Percentiles rank a stretch among this genome's conserved stretches.
Evolutionary conservation across 2,329 filamentous ascomycete genomes (phyloP).

Genomic region (Pyricularia sp.): DNA sequence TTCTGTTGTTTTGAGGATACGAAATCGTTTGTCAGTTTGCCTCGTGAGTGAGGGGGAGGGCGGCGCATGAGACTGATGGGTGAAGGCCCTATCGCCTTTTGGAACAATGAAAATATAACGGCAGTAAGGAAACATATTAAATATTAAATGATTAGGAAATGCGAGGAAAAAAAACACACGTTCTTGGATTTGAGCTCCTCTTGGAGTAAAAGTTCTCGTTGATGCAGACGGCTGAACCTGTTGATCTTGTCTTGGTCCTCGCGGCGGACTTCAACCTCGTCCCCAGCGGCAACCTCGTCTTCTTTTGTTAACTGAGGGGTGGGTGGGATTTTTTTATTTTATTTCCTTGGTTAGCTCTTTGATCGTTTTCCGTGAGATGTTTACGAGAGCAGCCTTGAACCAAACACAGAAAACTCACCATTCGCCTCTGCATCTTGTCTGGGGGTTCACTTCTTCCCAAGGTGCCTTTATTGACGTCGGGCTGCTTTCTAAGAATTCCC

Average conservation of each 20-base stretch:
- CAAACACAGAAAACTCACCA: conserved; percentile 33
- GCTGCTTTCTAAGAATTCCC: neutral
- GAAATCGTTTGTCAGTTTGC: neutral
- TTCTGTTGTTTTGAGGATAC: conserved; percentile 50
- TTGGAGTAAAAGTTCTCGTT: conserved; percentile 68
- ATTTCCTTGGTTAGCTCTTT: neutral
- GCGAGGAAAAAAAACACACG: conserved; percentile 31
- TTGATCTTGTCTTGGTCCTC: conserved; percentile 99
- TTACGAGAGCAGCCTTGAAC: accelerated
- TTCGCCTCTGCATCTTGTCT: conserved; percentile 43
- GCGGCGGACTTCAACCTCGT: conserved; percentile 87
- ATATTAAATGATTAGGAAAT: neutral
- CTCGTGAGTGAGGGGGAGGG: too few relatives aligned
- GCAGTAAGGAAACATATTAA: neutral
- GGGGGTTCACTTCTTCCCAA: neutral
- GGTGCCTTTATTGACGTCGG: neutral
- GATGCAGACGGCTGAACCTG: conserved; percentile 88
- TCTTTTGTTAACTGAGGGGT: conserved; percentile 73
- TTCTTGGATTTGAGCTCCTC: conserved; percentile 73
- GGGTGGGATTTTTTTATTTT: conserved; percentile 6
- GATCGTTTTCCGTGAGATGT: neutral
- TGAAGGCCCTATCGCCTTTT: too few relatives aligned
- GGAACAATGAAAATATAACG: too few relatives aligned
- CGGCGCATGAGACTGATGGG: too few relatives aligned
- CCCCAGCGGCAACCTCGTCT: conserved; percentile 69